phyloP scores from a whole-genome alignment of 106 monocot genomes.

The Triglochin maritima region DNA sequence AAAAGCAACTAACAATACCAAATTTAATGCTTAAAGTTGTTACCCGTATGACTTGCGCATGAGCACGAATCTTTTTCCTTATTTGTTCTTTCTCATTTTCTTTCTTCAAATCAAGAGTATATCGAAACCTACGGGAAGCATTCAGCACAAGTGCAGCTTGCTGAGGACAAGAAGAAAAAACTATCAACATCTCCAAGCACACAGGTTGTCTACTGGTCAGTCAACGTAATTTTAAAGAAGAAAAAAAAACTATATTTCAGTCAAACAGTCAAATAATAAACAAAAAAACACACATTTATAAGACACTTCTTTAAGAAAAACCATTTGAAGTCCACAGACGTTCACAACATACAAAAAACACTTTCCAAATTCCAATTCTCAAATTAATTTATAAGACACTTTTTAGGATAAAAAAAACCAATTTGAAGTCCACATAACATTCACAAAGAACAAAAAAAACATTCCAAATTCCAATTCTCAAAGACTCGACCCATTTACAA shows the following conservation, averaged over 20 bases:
- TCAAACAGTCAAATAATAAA: background rate
- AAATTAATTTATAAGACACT: no score
- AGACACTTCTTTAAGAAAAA: background rate
- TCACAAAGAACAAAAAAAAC: no score
- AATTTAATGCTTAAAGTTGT: background rate
- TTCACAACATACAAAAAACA: no score
- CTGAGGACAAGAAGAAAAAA: conserved; percentile 22
- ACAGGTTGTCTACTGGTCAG: background rate
- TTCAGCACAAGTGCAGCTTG: conserved; percentile 93
- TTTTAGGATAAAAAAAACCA: no score
- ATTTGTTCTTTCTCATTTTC: conserved; percentile 21
- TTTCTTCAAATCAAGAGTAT: conserved; percentile 64
- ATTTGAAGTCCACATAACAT: no score
- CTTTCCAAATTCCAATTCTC: no score
- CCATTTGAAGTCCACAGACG: no score
- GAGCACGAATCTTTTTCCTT: conserved; percentile 19
- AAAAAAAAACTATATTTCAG: no score
- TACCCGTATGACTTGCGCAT: conserved; percentile 23
- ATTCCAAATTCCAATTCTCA: no score
- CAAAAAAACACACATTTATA: background rate
- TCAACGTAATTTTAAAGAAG: background rate
- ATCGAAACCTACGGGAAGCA: conserved; percentile 95
- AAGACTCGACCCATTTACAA: no score
- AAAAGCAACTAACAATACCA: background rate
- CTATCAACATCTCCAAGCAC: background rate